Evolutionary conservation across 108 stramenopile genomes (phyloP).

Genomic region (Heterococcus sp.): DNA sequence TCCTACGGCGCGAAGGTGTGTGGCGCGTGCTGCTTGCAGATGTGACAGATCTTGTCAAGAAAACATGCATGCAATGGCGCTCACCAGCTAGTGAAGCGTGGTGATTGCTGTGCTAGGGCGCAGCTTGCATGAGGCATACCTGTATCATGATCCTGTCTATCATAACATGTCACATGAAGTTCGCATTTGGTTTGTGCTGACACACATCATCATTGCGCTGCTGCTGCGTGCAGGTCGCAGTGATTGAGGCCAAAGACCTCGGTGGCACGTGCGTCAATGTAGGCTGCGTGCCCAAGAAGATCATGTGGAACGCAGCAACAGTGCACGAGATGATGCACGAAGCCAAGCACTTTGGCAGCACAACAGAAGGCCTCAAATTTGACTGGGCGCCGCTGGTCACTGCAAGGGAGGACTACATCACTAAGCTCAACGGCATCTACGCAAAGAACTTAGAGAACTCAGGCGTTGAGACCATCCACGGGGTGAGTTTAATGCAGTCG

Average conservation of each 20-base stretch:
- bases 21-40: slow-evolving; percentile 36
- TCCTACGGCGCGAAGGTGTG: slow-evolving; percentile 69
- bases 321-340: slow-evolving; percentile 70
- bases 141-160: neutral
- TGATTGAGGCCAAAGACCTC: slow-evolving; percentile 76
- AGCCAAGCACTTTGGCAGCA: slow-evolving; percentile 49
- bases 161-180: neutral
- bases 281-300: slow-evolving; percentile 98
- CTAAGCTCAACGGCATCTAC: slow-evolving; percentile 79
- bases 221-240: slow-evolving; percentile 39
- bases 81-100: neutral
- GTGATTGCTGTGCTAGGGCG: neutral
- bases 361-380: slow-evolving; percentile 49
- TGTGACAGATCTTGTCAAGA: neutral
- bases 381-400: slow-evolving; percentile 73
- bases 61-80: neutral
- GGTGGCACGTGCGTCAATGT: slow-evolving; percentile 97
- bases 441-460: slow-evolving; percentile 58
- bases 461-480: slow-evolving; percentile 58
- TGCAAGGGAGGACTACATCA: slow-evolving; percentile 74
- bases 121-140: neutral
- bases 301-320: slow-evolving; percentile 82
- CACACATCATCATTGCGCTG: neutral
- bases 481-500: slow-evolving; percentile 18
- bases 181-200: neutral